These are phyloP conservation scores for Daldinia childiae DNA, from an alignment of 495 filamentous ascomycete genomes.

Conservation along the genomic window DNA sequence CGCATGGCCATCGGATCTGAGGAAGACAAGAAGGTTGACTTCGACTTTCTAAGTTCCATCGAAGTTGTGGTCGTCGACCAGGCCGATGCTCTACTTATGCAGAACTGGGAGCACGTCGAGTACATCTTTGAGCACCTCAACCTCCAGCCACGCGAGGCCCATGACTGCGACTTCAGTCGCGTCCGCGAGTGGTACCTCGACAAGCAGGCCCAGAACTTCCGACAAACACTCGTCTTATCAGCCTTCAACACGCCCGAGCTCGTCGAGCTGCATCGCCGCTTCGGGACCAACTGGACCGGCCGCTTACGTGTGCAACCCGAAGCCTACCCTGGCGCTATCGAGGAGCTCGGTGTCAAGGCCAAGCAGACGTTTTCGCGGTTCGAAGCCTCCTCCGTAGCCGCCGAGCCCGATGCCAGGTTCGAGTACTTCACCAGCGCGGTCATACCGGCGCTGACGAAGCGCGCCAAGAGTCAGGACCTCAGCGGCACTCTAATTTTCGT, in stretches of 20 bases:
- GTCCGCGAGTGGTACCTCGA: conserved; percentile 94
- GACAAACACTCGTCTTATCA: conserved; percentile 83
- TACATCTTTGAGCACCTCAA: conserved; percentile 93
- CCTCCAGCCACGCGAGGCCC: conserved; percentile 84
- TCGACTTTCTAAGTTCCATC: conserved; percentile 91
- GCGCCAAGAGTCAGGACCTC: conserved; percentile 55
- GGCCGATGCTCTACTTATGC: conserved; percentile 93
- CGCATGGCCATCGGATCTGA: conserved; percentile 87
- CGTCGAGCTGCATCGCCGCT: conserved; percentile 76
- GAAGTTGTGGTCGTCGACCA: conserved; percentile 91
- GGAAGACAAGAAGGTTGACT: conserved; percentile 72
- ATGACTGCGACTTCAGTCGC: conserved; percentile 93
- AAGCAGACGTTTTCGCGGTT: conserved; percentile 94
- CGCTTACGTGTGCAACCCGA: conserved; percentile 73
- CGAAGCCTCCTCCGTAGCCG: conserved; percentile 69
- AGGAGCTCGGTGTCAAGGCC: conserved; percentile 70
- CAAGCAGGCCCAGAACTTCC: conserved; percentile 77
- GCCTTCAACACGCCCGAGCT: conserved; percentile 90
- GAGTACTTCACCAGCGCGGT: conserved; percentile 85
- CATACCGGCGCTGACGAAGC: conserved; percentile 73
- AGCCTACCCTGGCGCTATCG: conserved; percentile 70
- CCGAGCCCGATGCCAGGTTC: conserved; percentile 91
- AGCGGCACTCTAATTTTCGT: conserved; percentile 83
- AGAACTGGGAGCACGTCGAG: conserved; percentile 97
- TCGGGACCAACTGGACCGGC: conserved; percentile 82